Evolutionary conservation across 441 rosid genomes (phyloP).

Genomic region (Manihot esculenta): DNA sequence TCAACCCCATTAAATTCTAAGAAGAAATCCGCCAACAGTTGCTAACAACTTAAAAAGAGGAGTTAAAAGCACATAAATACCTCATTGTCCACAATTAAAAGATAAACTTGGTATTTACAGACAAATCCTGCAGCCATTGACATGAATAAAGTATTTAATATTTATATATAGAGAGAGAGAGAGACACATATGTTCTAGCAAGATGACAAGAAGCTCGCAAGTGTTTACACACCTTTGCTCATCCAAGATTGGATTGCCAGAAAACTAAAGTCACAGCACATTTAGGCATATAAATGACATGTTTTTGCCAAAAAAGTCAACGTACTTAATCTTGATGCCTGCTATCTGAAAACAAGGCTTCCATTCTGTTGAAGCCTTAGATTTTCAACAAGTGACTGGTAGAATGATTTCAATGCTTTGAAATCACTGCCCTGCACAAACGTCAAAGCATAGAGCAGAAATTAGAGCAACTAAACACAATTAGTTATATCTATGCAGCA

Average conservation of each 20-base stretch:
- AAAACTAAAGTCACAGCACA: neutral
- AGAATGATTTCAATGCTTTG: slow-evolving; percentile 59
- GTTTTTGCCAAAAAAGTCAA: neutral
- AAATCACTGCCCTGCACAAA: slow-evolving; percentile 68
- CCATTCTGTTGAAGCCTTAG: slow-evolving; percentile 74
- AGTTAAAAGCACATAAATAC: slow-evolving; percentile 17
- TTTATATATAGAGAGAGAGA: no score
- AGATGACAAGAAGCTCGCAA: neutral
- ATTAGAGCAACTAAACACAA: slow-evolving; percentile 8
- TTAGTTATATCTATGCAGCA: neutral
- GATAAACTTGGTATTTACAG: slow-evolving; percentile 41
- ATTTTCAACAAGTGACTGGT: slow-evolving; percentile 71
- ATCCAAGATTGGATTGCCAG: slow-evolving; percentile 10
- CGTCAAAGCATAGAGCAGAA: slow-evolving; percentile 2
- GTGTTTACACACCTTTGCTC: slow-evolving; percentile 22
- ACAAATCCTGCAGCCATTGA: slow-evolving; percentile 42
- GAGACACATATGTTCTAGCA: neutral
- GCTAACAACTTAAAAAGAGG: neutral
- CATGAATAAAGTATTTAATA: no score
- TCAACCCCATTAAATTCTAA: neutral
- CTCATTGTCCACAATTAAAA: slow-evolving; percentile 32
- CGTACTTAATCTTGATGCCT: neutral
- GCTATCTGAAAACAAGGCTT: slow-evolving; percentile 80
- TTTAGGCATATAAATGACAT: neutral
- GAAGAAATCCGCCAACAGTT: neutral